phyloP scores from a whole-genome alignment of 2,329 filamentous ascomycete genomes.

The Escovopsis sp. region DNA sequence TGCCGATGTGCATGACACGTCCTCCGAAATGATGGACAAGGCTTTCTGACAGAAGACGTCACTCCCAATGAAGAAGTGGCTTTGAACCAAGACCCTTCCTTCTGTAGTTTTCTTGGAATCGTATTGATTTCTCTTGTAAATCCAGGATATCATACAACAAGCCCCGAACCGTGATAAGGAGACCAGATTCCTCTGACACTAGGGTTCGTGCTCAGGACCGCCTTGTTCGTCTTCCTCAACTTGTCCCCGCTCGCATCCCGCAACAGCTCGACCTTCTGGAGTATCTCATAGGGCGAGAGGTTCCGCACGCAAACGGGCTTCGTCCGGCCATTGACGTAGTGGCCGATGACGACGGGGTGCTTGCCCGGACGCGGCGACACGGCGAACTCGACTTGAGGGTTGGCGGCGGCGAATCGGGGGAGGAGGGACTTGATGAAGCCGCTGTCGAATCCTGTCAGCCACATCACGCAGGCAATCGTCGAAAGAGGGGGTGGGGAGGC shows the following conservation, averaged over 20 bases:
- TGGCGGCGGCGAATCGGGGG: slow-evolving; percentile 59
- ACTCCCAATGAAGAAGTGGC: no score
- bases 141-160: slow-evolving; percentile 29
- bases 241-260: slow-evolving; percentile 65
- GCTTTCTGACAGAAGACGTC: no score
- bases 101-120: no score
- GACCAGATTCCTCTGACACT: slow-evolving; percentile 59
- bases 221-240: slow-evolving; percentile 47
- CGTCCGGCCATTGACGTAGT: slow-evolving; percentile 81
- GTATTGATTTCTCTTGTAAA: no score
- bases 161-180: slow-evolving; percentile 49
- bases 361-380: slow-evolving; percentile 80
- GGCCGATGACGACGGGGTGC: slow-evolving; percentile 76
- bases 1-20: no score
- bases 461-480: background rate
- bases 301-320: slow-evolving; percentile 86
- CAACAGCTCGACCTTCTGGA: slow-evolving; percentile 63
- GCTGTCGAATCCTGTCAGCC: slow-evolving; percentile 26
- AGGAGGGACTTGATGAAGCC: slow-evolving; percentile 69
- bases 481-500: slow-evolving; percentile 1
- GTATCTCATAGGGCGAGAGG: slow-evolving; percentile 62
- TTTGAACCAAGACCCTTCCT: no score
- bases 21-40: no score
- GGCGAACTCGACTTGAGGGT: slow-evolving; percentile 82
- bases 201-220: slow-evolving; percentile 47